A percentile compares a stretch with the other conserved stretches of the same genome.
Conservation (phyloP, 139 green algal genomes). For the Prasinococcaceae sp. region DNA sequence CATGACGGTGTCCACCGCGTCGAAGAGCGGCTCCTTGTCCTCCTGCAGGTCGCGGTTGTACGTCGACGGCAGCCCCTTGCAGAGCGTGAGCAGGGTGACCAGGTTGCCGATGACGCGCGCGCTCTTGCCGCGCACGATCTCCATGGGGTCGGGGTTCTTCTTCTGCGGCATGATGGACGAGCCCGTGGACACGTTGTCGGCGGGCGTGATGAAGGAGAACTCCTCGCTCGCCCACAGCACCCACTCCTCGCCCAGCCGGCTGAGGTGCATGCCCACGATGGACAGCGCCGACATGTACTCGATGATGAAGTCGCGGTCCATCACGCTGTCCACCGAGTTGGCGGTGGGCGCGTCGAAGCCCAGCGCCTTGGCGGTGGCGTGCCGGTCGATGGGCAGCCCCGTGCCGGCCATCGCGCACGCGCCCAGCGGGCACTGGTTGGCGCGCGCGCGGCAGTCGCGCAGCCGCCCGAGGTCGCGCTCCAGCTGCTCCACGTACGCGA, state of each 20-base stretch:
- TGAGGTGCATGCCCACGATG: slow-evolving; percentile 73
- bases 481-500: slow-evolving; percentile 75
- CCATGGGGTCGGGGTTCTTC: slow-evolving; percentile 97
- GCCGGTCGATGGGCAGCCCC: slow-evolving; percentile 82
- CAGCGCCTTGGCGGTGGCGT: slow-evolving; percentile 47
- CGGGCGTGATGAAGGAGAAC: slow-evolving; percentile 24
- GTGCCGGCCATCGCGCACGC: slow-evolving; percentile 85
- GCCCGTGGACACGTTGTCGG: slow-evolving; percentile 51
- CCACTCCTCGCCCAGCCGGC: slow-evolving; percentile 35
- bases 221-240: slow-evolving; percentile 26
- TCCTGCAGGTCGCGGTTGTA: slow-evolving; percentile 99
- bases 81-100: slow-evolving; percentile 62
- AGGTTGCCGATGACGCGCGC: slow-evolving; percentile 74
- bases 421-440: slow-evolving; percentile 66
- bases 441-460: slow-evolving; percentile 61
- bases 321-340: slow-evolving; percentile 95
- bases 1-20: slow-evolving; percentile 76
- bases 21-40: slow-evolving; percentile 85
- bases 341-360: slow-evolving; percentile 59
- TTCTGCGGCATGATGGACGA: slow-evolving; percentile 97
- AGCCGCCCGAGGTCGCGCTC: slow-evolving; percentile 88
- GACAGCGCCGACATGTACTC: slow-evolving; percentile 73
- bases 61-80: slow-evolving; percentile 90
- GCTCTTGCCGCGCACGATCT: slow-evolving; percentile 85
- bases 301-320: slow-evolving; percentile 85